phyloP scores from a whole-genome alignment of 495 filamentous ascomycete genomes.

The Xylaria longipes region DNA sequence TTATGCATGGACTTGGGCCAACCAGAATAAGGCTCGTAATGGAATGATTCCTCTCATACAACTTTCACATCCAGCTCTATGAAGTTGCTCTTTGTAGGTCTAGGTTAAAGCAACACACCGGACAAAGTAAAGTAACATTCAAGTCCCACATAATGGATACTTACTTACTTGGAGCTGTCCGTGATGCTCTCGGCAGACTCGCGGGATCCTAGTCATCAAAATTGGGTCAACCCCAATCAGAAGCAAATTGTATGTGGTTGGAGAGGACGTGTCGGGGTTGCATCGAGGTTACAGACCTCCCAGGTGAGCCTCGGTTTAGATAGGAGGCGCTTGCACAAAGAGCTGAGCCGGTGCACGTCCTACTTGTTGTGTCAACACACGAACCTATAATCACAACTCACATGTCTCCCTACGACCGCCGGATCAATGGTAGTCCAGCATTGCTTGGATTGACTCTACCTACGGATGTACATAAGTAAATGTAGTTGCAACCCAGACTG shows the following conservation, averaged over 20 bases:
- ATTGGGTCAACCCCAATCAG: background rate
- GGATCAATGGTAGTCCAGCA: background rate
- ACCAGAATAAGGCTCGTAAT: constrained; percentile 21
- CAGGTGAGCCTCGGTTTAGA: constrained; percentile 1
- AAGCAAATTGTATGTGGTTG: background rate
- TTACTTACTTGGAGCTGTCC: background rate
- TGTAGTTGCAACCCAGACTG: background rate
- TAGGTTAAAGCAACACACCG: background rate
- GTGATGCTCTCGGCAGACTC: background rate
- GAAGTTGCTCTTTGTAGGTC: background rate
- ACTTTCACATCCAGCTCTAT: background rate
- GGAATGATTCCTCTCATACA: constrained; percentile 22
- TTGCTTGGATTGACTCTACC: background rate
- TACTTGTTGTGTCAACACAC: background rate
- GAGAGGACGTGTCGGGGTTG: background rate
- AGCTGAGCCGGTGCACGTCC: background rate
- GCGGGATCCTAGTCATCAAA: background rate
- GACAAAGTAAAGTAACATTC: background rate
- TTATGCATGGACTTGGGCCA: constrained; percentile 13
- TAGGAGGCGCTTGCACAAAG: background rate
- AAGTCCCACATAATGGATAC: background rate
- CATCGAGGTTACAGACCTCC: background rate
- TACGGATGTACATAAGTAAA: background rate
- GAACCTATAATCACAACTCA: background rate
- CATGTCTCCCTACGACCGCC: background rate